Evolutionary conservation across 495 filamentous ascomycete species (phyloP).

Genomic region (Rhizodiscina lignyota): DNA sequence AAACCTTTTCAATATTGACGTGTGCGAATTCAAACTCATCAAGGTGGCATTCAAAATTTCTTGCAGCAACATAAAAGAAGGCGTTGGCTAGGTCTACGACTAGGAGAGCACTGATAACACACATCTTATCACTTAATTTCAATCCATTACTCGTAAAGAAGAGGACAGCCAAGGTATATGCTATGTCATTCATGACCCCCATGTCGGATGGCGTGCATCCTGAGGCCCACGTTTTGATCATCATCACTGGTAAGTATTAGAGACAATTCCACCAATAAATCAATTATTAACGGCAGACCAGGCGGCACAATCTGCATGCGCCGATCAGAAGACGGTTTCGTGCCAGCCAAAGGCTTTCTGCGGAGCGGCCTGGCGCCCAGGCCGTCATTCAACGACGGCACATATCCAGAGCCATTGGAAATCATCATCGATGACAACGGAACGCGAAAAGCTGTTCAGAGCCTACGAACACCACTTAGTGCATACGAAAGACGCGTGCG

Average conservation of each 20-base stretch:
- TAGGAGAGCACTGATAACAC: too few species aligned
- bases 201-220: too few species aligned
- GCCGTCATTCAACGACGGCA: constrained; percentile 81
- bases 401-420: constrained; percentile 35
- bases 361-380: constrained; percentile 66
- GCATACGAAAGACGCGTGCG: constrained; percentile 69
- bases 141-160: too few species aligned
- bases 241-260: constrained; percentile 1
- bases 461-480: constrained; percentile 64
- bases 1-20: too few species aligned
- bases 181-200: too few species aligned
- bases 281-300: constrained; percentile 6
- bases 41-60: too few species aligned
- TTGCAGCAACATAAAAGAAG: too few species aligned
- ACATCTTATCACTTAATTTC: too few species aligned
- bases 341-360: constrained; percentile 59
- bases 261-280: background rate
- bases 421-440: constrained; percentile 33
- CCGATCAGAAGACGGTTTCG: constrained; percentile 28
- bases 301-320: constrained; percentile 94
- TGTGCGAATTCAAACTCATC: too few species aligned
- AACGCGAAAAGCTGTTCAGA: constrained; percentile 29
- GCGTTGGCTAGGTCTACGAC: too few species aligned
- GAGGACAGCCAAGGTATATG: too few species aligned
- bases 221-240: constrained; percentile 1